A percentile compares a stretch with the other conserved stretches of the same genome.
These are phyloP conservation scores for Nemania abortiva DNA, from an alignment of 2,329 filamentous ascomycete genomes.

Conservation along the genomic window DNA sequence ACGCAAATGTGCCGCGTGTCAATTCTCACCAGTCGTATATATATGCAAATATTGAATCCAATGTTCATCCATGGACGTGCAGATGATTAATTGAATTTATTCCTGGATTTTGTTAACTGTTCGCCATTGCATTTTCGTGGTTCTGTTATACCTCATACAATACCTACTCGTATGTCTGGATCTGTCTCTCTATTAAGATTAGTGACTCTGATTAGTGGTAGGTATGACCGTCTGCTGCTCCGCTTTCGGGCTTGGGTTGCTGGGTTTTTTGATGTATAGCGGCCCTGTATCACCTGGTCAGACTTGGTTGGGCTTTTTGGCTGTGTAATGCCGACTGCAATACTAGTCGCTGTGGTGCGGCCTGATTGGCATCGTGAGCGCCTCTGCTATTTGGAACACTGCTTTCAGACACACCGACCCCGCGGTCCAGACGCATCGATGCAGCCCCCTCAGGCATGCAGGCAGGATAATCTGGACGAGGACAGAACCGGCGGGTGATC, in stretches of 20 bases:
- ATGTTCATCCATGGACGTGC: neutral
- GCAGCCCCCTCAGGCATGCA: conserved; percentile 37
- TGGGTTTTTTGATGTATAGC: conserved; percentile 18
- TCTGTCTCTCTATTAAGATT: neutral
- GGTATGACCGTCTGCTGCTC: conserved; percentile 31
- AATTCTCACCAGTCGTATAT: neutral
- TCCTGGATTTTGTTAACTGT: neutral
- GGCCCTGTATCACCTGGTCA: conserved; percentile 27
- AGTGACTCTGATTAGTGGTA: conserved; percentile 14
- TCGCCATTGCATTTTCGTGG: neutral
- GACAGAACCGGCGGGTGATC: conserved; percentile 18
- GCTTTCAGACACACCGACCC: conserved; percentile 33
- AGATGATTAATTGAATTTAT: neutral
- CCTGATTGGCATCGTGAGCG: conserved; percentile 43
- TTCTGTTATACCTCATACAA: neutral
- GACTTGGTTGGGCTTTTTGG: conserved; percentile 26
- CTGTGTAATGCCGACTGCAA: conserved; percentile 35
- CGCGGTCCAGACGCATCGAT: conserved; percentile 40
- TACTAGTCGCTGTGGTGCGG: conserved; percentile 34
- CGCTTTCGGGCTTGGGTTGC: conserved; percentile 34
- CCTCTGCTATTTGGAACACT: conserved; percentile 37
- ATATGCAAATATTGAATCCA: neutral
- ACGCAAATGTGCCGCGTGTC: neutral
- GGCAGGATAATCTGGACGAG: conserved; percentile 25
- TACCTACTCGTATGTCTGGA: neutral